Evolutionary conservation across 139 green algal genomes (phyloP).

Genomic region (Ostreobium quekettii): DNA sequence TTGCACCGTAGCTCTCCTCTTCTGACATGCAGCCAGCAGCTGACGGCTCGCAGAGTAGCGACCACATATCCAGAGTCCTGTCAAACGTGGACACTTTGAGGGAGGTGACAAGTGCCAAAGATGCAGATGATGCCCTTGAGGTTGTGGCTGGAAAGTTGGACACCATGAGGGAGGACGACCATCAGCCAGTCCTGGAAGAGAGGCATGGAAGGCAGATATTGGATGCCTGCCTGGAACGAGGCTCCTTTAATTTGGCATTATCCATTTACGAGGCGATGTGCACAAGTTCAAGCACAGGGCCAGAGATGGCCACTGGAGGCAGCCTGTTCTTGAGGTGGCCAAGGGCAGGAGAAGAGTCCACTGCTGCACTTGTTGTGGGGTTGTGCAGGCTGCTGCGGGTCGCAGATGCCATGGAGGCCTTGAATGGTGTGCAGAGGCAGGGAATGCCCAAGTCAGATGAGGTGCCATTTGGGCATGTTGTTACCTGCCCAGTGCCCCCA

Average conservation of each 20-base stretch:
- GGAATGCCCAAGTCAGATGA: slow-evolving; percentile 30
- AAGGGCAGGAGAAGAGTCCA: slow-evolving; percentile 37
- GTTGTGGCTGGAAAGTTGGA: background rate
- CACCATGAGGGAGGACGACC: background rate
- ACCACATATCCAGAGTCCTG: no score
- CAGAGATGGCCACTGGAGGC: background rate
- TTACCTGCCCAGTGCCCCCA: slow-evolving; percentile 57
- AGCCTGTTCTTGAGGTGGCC: slow-evolving; percentile 43
- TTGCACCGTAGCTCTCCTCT: no score
- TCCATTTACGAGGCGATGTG: slow-evolving; percentile 59
- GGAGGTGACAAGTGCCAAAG: background rate
- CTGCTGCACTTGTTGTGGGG: slow-evolving; percentile 52
- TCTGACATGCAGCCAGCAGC: no score
- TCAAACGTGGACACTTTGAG: no score
- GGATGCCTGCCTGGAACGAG: slow-evolving; percentile 36
- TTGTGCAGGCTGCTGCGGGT: slow-evolving; percentile 60
- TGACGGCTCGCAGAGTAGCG: no score
- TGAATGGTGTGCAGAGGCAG: slow-evolving; percentile 16
- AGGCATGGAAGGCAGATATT: slow-evolving; percentile 29
- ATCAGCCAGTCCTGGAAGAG: background rate
- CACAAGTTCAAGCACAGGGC: background rate
- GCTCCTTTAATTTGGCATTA: slow-evolving; percentile 55
- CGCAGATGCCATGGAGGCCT: slow-evolving; percentile 52
- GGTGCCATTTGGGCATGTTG: slow-evolving; percentile 62
- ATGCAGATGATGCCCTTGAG: background rate